Percentiles rank a stretch among this genome's conserved stretches.
These are phyloP conservation scores for Hymenoscyphus scutula DNA, from an alignment of 2,329 filamentous ascomycete species.

Conservation along the genomic window DNA sequence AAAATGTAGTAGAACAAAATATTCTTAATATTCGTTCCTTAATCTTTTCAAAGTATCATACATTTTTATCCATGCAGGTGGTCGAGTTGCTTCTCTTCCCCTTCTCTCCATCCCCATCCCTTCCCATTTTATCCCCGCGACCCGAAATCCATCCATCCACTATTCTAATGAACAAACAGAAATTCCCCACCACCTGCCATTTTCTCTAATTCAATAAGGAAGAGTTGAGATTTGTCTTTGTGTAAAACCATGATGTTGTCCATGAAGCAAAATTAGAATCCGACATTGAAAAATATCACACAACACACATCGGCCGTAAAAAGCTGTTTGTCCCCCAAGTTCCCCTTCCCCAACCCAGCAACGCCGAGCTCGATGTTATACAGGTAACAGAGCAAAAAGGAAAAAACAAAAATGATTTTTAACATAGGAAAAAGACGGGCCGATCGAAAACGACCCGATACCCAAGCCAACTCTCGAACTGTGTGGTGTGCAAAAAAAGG, in stretches of 20 bases:
- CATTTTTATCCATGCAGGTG: conserved; percentile 7
- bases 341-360: conserved; percentile 6
- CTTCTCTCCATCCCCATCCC: neutral
- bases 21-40: too few relatives aligned
- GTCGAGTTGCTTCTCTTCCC: neutral
- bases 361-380: conserved; percentile 35
- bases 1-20: too few relatives aligned
- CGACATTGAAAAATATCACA: neutral
- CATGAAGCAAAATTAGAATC: neutral
- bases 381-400: conserved; percentile 30
- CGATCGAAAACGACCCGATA: conserved; percentile 22
- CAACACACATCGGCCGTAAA: conserved; percentile 10
- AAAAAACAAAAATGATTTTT: conserved; percentile 9
- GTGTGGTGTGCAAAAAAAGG: conserved; percentile 22
- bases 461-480: conserved; percentile 27
- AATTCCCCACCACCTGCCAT: conserved; percentile 4
- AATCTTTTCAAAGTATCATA: neutral
- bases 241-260: conserved; percentile 5
- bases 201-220: conserved; percentile 12
- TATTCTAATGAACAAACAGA: conserved; percentile 8
- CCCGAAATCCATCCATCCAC: conserved; percentile 10
- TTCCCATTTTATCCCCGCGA: neutral
- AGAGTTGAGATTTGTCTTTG: conserved; percentile 34
- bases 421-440: conserved; percentile 18
- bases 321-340: too few relatives aligned